Conservation (phyloP, 1,284 basidiomycete genomes). For the Melampsora occidentalis region DNA sequence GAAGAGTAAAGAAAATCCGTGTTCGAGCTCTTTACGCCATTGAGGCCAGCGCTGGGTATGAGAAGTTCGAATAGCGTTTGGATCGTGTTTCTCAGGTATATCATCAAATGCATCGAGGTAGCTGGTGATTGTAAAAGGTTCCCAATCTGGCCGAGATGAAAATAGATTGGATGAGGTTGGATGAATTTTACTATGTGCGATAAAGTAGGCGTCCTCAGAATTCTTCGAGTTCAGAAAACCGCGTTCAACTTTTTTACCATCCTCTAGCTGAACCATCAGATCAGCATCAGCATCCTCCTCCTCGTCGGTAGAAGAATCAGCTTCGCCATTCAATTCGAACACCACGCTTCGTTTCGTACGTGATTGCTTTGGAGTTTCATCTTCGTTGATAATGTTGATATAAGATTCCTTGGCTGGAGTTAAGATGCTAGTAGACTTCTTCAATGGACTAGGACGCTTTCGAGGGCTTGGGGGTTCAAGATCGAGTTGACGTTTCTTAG, state of each 20-base stretch:
- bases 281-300: slow-evolving; percentile 21
- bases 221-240: slow-evolving; percentile 43
- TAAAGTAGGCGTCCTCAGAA: slow-evolving; percentile 78
- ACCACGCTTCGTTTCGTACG: slow-evolving; percentile 10
- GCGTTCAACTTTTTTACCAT: background rate
- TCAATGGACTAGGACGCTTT: slow-evolving; percentile 6
- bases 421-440: slow-evolving; percentile 1
- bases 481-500: background rate
- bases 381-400: background rate
- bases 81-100: slow-evolving; percentile 55
- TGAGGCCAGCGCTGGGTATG: slow-evolving; percentile 60
- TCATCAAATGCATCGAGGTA: slow-evolving; percentile 46
- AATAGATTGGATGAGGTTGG: slow-evolving; percentile 74
- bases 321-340: slow-evolving; percentile 2
- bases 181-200: slow-evolving; percentile 62
- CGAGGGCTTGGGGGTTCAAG: background rate
- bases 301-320: background rate
- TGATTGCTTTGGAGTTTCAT: background rate
- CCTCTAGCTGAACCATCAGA: background rate
- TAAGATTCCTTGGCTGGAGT: background rate
- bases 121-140: slow-evolving; percentile 57
- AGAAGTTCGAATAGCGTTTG: slow-evolving; percentile 61
- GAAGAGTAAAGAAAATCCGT: slow-evolving; percentile 79
- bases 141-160: slow-evolving; percentile 62
- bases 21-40: slow-evolving; percentile 67